Evolutionary conservation across 78 protist species (phyloP).

Genomic region (slime mould (Dictyostelium discoideum)): dicty_2.7 NC_007091.3:3725001-3725500

Average conservation of each 20-base stretch:
- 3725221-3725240: neutral
- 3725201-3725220: conserved; percentile 1
- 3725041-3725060: neutral
- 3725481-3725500: neutral
- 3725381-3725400: neutral
- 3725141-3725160: conserved; percentile 51
- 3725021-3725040: neutral
- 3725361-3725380: neutral
- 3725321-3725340: neutral
- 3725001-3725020: too few relatives aligned
- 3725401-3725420: neutral
- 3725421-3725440: neutral
- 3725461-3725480: neutral
- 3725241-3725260: conserved; percentile 16
- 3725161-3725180: conserved; percentile 10
- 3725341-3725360: neutral
- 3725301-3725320: neutral
- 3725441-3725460: neutral
- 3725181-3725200: conserved; percentile 8
- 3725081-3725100: neutral
- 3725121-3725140: conserved; percentile 52
- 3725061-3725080: neutral
- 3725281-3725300: neutral
- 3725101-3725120: neutral
- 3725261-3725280: neutral